Percentiles rank a stretch among this genome's conserved stretches.
Conservation (phyloP, 495 filamentous ascomycete genomes). For the Penicillium bialowiezense region DNA sequence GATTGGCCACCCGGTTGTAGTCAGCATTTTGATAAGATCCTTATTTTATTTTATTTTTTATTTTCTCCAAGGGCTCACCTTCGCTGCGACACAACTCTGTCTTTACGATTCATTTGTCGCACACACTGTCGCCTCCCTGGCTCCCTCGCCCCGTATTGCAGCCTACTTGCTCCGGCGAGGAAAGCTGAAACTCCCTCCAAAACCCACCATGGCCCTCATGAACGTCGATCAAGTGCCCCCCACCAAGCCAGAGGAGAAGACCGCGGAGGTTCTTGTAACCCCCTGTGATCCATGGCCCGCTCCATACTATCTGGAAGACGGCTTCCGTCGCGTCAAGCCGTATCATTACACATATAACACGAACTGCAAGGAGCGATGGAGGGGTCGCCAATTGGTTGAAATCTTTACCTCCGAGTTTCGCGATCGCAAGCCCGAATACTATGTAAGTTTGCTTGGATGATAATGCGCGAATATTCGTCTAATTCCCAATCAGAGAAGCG, state of each 20-base stretch:
- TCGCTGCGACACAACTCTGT: background rate
- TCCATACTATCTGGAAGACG: slow-evolving; percentile 76
- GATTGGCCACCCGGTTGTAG: background rate
- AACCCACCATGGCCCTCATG: slow-evolving; percentile 55
- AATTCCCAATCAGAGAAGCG: slow-evolving; percentile 55
- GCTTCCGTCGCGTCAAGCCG: slow-evolving; percentile 76
- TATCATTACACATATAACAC: slow-evolving; percentile 96
- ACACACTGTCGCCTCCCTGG: slow-evolving; percentile 36
- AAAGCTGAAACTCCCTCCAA: slow-evolving; percentile 36
- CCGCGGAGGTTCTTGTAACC: slow-evolving; percentile 56
- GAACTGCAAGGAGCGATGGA: slow-evolving; percentile 86
- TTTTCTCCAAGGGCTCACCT: background rate
- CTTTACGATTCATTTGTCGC: background rate
- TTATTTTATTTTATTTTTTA: background rate
- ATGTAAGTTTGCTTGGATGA: slow-evolving; percentile 48
- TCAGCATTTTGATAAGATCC: background rate
- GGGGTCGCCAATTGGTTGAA: slow-evolving; percentile 69
- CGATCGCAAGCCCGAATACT: slow-evolving; percentile 79
- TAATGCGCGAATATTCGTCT: background rate
- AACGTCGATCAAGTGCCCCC: slow-evolving; percentile 41
- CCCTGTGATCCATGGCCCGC: slow-evolving; percentile 64
- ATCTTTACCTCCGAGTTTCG: slow-evolving; percentile 80
- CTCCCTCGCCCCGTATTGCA: slow-evolving; percentile 57
- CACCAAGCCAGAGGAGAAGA: slow-evolving; percentile 31
- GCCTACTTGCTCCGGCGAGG: slow-evolving; percentile 58